phyloP scores from a whole-genome alignment of 2,329 filamentous ascomycete species.

The Fusarium chlamydosporum region DNA sequence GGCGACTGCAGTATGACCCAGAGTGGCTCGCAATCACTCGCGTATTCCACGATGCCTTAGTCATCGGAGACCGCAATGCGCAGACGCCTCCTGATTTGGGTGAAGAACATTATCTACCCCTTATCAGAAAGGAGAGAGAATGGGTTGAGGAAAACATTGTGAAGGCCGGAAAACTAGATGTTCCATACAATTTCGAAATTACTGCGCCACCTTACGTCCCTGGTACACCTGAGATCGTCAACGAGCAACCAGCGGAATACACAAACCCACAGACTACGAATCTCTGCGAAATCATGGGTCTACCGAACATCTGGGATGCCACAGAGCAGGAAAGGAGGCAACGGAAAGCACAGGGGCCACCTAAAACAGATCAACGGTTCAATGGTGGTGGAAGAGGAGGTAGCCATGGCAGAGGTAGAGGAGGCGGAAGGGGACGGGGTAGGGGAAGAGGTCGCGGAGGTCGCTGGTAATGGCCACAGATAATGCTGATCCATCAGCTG shows the following conservation, averaged over 20 bases:
- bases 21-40: constrained; percentile 97
- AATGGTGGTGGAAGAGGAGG: constrained; percentile 57
- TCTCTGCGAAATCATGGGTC: constrained; percentile 83
- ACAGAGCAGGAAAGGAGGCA: constrained; percentile 77
- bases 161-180: constrained; percentile 68
- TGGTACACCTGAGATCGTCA: constrained; percentile 68
- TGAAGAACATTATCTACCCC: constrained; percentile 74
- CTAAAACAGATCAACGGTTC: constrained; percentile 57
- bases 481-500: not conserved
- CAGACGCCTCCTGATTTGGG: constrained; percentile 72
- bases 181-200: constrained; percentile 82
- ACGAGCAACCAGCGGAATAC: constrained; percentile 81
- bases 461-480: constrained; percentile 33
- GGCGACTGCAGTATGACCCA: constrained; percentile 82
- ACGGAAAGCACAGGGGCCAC: constrained; percentile 71
- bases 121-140: constrained; percentile 77
- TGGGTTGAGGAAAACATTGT: constrained; percentile 89
- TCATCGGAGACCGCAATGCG: constrained; percentile 71
- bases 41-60: constrained; percentile 77
- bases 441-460: constrained; percentile 47
- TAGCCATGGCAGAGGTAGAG: constrained; percentile 55
- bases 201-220: constrained; percentile 81
- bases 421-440: constrained; percentile 53
- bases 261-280: constrained; percentile 87
- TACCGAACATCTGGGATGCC: constrained; percentile 82